A percentile compares a stretch with the other conserved stretches of the same genome.
Evolutionary conservation across 345 rosid genomes (phyloP).

Genomic region (Salix udensis): DNA sequence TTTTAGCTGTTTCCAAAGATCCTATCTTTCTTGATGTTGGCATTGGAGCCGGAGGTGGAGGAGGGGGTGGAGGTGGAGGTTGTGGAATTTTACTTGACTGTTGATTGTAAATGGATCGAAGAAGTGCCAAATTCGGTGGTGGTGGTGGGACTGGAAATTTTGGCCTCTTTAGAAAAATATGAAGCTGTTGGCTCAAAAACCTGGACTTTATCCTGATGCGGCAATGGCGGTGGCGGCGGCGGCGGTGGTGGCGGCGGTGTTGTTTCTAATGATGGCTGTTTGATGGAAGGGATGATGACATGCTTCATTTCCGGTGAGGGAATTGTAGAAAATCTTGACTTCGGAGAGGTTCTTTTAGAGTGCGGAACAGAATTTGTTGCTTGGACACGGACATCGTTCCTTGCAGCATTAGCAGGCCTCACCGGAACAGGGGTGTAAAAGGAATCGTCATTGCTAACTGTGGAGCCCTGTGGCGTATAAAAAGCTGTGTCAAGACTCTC

Average conservation of each 20-base stretch:
- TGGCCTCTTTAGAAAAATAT: slow-evolving; percentile 42
- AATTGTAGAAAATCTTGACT: slow-evolving; percentile 42
- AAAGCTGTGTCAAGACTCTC: slow-evolving; percentile 58
- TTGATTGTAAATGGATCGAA: slow-evolving; percentile 53
- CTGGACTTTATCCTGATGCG: slow-evolving; percentile 10
- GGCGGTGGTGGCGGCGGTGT: slow-evolving; percentile 31
- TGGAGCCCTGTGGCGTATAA: slow-evolving; percentile 78
- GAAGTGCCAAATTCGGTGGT: slow-evolving; percentile 80
- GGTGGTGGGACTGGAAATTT: slow-evolving; percentile 80
- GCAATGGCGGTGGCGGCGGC: slow-evolving; percentile 13
- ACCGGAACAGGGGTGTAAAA: slow-evolving; percentile 46
- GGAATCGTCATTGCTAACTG: slow-evolving; percentile 59
- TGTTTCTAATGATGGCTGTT: slow-evolving; percentile 30
- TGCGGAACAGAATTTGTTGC: slow-evolving; percentile 45
- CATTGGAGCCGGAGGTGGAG: slow-evolving; percentile 27
- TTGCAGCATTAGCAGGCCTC: neutral
- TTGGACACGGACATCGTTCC: slow-evolving; percentile 19
- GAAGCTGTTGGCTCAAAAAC: slow-evolving; percentile 22
- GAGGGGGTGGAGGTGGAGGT: slow-evolving; percentile 46
- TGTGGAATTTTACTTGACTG: slow-evolving; percentile 30
- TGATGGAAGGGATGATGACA: slow-evolving; percentile 73
- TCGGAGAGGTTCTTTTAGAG: slow-evolving; percentile 84
- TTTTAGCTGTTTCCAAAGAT: slow-evolving; percentile 24
- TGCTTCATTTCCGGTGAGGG: slow-evolving; percentile 91
- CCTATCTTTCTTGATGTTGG: slow-evolving; percentile 36